These are phyloP conservation scores for Mycocentrospora acerina DNA, from an alignment of 2,329 filamentous ascomycete species.

Conservation along the genomic window DNA sequence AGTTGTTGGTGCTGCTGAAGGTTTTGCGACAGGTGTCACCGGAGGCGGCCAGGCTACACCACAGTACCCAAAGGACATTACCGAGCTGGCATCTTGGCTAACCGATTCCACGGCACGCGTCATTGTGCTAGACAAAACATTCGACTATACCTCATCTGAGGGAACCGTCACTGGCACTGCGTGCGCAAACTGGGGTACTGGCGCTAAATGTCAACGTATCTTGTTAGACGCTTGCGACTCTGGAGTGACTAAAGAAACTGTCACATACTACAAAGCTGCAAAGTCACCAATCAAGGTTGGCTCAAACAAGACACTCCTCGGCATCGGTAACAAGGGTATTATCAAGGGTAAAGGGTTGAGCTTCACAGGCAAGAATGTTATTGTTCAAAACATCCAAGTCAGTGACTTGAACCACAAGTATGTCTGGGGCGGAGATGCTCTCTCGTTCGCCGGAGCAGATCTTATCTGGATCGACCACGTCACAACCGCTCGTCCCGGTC, in stretches of 20 bases:
- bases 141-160: conserved; percentile 22
- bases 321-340: conserved; percentile 40
- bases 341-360: conserved; percentile 46
- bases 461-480: conserved; percentile 38
- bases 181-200: conserved; percentile 16
- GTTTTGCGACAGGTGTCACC: conserved; percentile 11
- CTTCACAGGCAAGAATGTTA: conserved; percentile 36
- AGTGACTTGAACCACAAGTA: conserved; percentile 40
- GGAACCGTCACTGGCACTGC: conserved; percentile 18
- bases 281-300: conserved; percentile 32
- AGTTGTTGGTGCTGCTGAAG: conserved; percentile 10
- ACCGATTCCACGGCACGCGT: conserved; percentile 34
- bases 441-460: conserved; percentile 31
- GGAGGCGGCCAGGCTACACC: conserved; percentile 14
- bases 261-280: conserved; percentile 36
- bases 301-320: conserved; percentile 46
- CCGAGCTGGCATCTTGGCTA: conserved; percentile 21
- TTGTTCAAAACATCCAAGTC: conserved; percentile 44
- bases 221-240: conserved; percentile 19
- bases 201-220: conserved; percentile 14
- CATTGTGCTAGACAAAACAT: conserved; percentile 38
- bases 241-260: conserved; percentile 7
- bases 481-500: conserved; percentile 11
- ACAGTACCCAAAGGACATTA: conserved; percentile 9
- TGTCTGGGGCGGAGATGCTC: conserved; percentile 42